Base-by-base conservation (phyloP, 2,329 filamentous ascomycete genomes). In the Fusarium sp. region DNA sequence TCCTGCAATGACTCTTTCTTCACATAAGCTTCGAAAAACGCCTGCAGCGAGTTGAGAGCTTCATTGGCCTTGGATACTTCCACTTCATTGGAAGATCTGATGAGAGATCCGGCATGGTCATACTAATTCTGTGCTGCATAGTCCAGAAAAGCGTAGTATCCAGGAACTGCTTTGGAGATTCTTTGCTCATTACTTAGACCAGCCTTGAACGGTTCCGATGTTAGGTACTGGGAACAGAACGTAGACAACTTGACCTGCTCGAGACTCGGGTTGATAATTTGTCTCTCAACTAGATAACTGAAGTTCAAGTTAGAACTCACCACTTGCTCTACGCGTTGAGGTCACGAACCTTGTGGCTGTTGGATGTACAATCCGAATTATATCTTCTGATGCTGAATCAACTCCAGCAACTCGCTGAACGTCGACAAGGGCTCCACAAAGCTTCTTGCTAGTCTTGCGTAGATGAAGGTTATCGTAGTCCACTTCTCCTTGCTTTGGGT, bases 101-200 rank as follows among this genome's bases (percentile, higher is more conserved):
- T 38, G 34, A 15, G 40, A 8, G 36, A 17, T 14, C 31, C n/a
- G 17, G 28, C 22, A 34, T 68, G 67, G 3, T 46, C 48, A 33
- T 58, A 70, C 57, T 60, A 70, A 10, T 44, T 39, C 20, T 61
- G 56, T 1, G 42, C 60, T 3, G 64, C 52, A 28, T 68, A 68
- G 11, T 70, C 64, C 26, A 62, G 31, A 14, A 65, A 40, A 24
- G 39, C 42, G 14, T 55, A 68, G 17, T 51, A 63, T 10, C 65
- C 54, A 18, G 26, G 15, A 8, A 7, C 14, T 33, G 53, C 53
- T 14, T 51, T 22, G 18, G 26, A 39, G 4, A 4, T 6, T 7
- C 34, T 20, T 6, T 48, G n/a, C 5, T 38, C 13, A 6, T n/a
- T 6, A 10, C 33, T 18, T 2, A 20, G 2, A 6, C 50, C 50